Evolutionary conservation across 176 grass and related monocot genomes (phyloP), one percentile per base, ranked within the genome.

Genomic region (Triticum urartu): DNA sequence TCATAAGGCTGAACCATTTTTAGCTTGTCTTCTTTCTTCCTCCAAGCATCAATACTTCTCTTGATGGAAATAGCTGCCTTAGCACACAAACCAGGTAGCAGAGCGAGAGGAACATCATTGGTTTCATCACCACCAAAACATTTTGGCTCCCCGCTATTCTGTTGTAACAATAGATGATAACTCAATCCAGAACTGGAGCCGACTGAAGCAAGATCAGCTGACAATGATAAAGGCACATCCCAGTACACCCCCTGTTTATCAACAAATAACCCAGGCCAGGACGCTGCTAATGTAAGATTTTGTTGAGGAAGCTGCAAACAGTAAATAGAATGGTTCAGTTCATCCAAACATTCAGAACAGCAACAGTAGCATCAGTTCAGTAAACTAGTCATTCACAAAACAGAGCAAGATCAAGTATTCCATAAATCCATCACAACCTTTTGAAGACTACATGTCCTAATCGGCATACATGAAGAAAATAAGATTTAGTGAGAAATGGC

Each of bases 1-100:
- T 98, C 96, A 95, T 95, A 98, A 21, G 93, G 90, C 85, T 95
- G 96, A 50, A 98, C 92, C 38, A 87, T 88, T 89, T 89, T 98
- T 87, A 98, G 77, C 87, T 98, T 98, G 20, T 92, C 91, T 60
- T 89, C 92, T 89, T 95, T 98, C 77, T 91, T 91, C 85, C 89
- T 95, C 93, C 96, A 95, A 91, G 80, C 36, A 89, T 91, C 87
- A 64, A 94, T 63, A 77, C 78, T 92, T 88, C 72, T 93, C 89
- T 94, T 92, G 74, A 95, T 84, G 39, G 96, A 98, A 91, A 92
- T 18, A 79, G 92, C 93, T 69, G 84, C 82, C 81, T 91, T 98
- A 39, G 92, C 90, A 85, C 87, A 98, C 75, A 95, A 81, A 38
- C 96, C 90, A 75, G 93, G 92, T 26, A 95, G 70, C 25, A 95